Percentiles rank a stretch among this genome's conserved stretches.
These are phyloP conservation scores for Comarum palustre DNA, from an alignment of 306 rosid species.

Conservation along the genomic window DNA sequence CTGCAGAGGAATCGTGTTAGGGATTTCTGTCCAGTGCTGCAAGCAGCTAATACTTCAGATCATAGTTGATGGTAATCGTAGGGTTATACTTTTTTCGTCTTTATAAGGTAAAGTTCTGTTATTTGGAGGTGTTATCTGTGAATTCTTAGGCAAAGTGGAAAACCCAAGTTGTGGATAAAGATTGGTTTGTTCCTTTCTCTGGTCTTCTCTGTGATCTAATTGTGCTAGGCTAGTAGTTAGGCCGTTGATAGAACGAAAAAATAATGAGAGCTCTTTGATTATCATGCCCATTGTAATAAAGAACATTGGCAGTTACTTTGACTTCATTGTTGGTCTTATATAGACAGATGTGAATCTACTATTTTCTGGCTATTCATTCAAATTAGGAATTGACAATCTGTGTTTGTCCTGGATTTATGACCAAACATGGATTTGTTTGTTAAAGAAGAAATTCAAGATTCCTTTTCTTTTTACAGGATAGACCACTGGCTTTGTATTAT, in stretches of 20 bases:
- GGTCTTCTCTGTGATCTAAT: not conserved
- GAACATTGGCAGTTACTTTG: slow-evolving; percentile 13
- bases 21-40: no score
- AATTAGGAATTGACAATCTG: slow-evolving; percentile 21
- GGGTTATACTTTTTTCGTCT: not conserved
- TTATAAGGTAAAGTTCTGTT: not conserved
- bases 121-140: not conserved
- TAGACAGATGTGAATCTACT: not conserved
- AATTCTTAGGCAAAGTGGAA: not conserved
- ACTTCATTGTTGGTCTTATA: slow-evolving; percentile 1
- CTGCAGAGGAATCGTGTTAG: no score
- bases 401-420: slow-evolving; percentile 17
- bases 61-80: no score
- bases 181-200: not conserved
- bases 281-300: not conserved
- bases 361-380: slow-evolving; percentile 7
- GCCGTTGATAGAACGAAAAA: not conserved
- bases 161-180: not conserved
- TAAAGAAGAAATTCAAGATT: slow-evolving; percentile 12
- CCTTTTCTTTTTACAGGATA: slow-evolving; percentile 2
- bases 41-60: no score
- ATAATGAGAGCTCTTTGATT: slow-evolving; percentile 7
- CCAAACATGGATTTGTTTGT: slow-evolving; percentile 18
- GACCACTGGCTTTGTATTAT: not conserved
- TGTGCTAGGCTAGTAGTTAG: not conserved